Conservation (phyloP, 257 asterid species). For the Coffea canephora region DNA sequence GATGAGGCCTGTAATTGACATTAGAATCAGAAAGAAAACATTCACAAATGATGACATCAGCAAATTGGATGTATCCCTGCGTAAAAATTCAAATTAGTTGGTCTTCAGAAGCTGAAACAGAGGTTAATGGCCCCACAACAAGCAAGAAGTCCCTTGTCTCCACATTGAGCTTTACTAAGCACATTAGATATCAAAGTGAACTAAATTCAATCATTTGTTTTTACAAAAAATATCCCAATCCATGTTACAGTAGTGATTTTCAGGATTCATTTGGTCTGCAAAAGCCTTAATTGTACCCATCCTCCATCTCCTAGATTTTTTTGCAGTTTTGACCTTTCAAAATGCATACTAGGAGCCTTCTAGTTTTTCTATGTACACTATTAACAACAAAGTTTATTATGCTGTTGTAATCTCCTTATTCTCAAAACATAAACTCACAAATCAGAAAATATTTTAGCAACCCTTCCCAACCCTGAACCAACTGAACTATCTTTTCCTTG, state of each 20-base stretch:
- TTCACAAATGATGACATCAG: neutral
- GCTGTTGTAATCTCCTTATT: neutral
- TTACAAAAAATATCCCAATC: neutral
- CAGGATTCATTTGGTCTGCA: too few species aligned
- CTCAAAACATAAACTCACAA: neutral
- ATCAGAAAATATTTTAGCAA: neutral
- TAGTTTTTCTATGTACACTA: neutral
- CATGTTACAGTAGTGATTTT: neutral
- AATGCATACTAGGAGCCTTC: too few species aligned
- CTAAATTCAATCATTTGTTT: neutral
- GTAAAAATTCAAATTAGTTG: neutral
- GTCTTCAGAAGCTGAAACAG: neutral
- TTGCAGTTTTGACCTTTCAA: too few species aligned
- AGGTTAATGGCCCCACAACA: neutral
- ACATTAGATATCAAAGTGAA: neutral
- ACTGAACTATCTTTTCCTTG: neutral
- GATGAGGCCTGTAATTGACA: conserved; percentile 67
- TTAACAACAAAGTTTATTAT: neutral
- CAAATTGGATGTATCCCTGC: too few species aligned
- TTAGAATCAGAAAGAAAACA: neutral
- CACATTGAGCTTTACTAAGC: neutral
- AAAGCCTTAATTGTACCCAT: neutral
- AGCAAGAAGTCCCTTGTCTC: neutral
- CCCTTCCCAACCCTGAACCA: neutral
- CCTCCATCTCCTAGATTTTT: neutral